Base-by-base conservation (phyloP, 2,329 filamentous ascomycete genomes). In the Neonectria ditissima region DNA sequence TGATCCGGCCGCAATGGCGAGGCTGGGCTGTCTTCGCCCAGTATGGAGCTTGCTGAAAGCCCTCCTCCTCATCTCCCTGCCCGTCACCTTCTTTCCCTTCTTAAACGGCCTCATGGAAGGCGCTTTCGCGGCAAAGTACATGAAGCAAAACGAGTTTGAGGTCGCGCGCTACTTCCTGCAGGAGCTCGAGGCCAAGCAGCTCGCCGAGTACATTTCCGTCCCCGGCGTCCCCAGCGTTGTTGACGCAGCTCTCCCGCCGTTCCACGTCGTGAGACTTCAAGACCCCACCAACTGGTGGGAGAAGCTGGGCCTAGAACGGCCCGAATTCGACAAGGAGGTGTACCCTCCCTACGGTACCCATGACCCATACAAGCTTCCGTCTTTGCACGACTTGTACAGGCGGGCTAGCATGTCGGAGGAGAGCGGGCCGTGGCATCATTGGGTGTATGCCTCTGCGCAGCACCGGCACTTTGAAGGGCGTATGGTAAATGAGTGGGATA, bases 91-190 rank as follows among this genome's bases (percentile, higher is more conserved):
- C 16, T 32, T 63, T 3, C 60, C 60, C n/a, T 47, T 54, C 20
- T 16, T 63, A 8, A 54, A 53, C 37, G 60, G 60, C 16, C 39
- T 63, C n/a, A 47, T 59, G 14, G 54, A 63, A 18, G 60, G 60
- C 18, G 37, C 58, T 16, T 54, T 53, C 41, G 9, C 48, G 7
- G 55, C 28, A 22, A 52, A 48, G 7, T 32, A 50, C 28, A 13
- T 50, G n/a, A 22, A 20, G 2, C 2, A 32, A 50, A 50, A 11
- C 10, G 47, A 30, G 5, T 32, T 8, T 20, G n/a, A 20, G 5
- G 18, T n/a, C 10, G 28, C 18, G 11, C 28, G n/a, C 28, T 50
- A 20, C n/a, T 20, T 50, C 24, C 8, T 5, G 5, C 26, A 48
- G 14, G 45, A 48, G 2, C 8, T 48, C 5, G 45, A 20, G 28